Evolutionary conservation across 2,329 filamentous ascomycete species (phyloP).

Genomic region (Sphaceloma murrayae): DNA sequence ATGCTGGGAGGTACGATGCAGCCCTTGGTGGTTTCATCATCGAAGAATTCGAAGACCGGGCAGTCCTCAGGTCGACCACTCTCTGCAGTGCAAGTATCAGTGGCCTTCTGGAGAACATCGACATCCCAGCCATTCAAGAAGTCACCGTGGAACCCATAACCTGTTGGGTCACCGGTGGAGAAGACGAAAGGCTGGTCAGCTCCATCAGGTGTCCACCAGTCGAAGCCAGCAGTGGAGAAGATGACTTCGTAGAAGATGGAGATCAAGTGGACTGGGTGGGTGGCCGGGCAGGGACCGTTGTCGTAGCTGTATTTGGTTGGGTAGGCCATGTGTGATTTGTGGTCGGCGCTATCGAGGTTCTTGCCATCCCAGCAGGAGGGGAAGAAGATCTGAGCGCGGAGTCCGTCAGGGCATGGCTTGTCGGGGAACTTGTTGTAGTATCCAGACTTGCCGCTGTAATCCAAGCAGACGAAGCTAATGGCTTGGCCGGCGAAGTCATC

Average conservation of each 20-base stretch:
- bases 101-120: slow-evolving; percentile 32
- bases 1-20: slow-evolving; percentile 28
- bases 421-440: slow-evolving; percentile 55
- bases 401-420: slow-evolving; percentile 55
- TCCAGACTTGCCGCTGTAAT: slow-evolving; percentile 34
- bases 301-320: slow-evolving; percentile 36
- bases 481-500: slow-evolving; percentile 44
- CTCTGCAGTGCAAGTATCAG: slow-evolving; percentile 29
- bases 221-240: slow-evolving; percentile 29
- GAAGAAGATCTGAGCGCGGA: slow-evolving; percentile 59
- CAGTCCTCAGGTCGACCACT: slow-evolving; percentile 27
- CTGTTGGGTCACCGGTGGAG: slow-evolving; percentile 40
- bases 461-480: slow-evolving; percentile 49
- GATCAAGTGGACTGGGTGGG: slow-evolving; percentile 30
- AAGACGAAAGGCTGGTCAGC: slow-evolving; percentile 34
- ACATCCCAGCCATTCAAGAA: slow-evolving; percentile 44
- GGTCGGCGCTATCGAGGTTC: slow-evolving; percentile 48
- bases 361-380: slow-evolving; percentile 62
- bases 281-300: slow-evolving; percentile 35
- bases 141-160: slow-evolving; percentile 47
- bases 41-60: slow-evolving; percentile 26
- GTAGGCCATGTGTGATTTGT: slow-evolving; percentile 56
- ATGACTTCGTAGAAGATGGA: slow-evolving; percentile 36
- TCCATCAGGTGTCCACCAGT: slow-evolving; percentile 28
- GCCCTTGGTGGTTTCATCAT: slow-evolving; percentile 20